Evolutionary conservation across 2,329 filamentous ascomycete species (phyloP).

Genomic region (Arthrobotrys musiformis): DNA sequence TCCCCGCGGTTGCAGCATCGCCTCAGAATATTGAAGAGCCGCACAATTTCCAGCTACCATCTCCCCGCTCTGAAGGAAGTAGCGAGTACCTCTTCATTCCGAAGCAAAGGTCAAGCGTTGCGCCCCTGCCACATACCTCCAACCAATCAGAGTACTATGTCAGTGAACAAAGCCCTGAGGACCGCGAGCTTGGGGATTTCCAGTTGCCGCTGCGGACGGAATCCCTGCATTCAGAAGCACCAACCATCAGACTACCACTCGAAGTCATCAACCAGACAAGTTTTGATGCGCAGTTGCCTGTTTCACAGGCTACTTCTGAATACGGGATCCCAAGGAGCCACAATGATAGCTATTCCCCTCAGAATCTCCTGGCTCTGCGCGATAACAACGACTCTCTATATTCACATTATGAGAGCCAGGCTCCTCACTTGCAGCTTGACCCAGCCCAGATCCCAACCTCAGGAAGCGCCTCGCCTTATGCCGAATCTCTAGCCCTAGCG

Average conservation of each 20-base stretch:
- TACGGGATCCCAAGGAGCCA: neutral
- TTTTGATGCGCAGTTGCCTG: slow-evolving; percentile 10
- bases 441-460: slow-evolving; percentile 27
- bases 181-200: neutral
- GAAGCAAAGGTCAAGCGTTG: slow-evolving; percentile 2
- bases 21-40: neutral
- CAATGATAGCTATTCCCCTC: neutral
- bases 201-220: neutral
- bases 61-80: slow-evolving; percentile 20
- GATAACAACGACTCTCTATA: slow-evolving; percentile 7
- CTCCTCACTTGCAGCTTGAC: neutral
- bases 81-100: neutral
- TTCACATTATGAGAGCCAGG: slow-evolving; percentile 5
- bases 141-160: slow-evolving; percentile 1
- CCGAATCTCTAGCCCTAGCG: slow-evolving; percentile 40
- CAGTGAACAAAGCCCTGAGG: neutral
- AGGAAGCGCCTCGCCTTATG: slow-evolving; percentile 28
- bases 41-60: slow-evolving; percentile 29
- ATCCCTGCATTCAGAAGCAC: slow-evolving; percentile 1
- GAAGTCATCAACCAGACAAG: neutral
- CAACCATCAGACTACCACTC: neutral
- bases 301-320: slow-evolving; percentile 28
- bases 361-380: slow-evolving; percentile 6
- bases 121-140: slow-evolving; percentile 24
- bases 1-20: neutral